Evolutionary conservation across 805 yeast species (phyloP).

Genomic region (Candida verbasci): DNA sequence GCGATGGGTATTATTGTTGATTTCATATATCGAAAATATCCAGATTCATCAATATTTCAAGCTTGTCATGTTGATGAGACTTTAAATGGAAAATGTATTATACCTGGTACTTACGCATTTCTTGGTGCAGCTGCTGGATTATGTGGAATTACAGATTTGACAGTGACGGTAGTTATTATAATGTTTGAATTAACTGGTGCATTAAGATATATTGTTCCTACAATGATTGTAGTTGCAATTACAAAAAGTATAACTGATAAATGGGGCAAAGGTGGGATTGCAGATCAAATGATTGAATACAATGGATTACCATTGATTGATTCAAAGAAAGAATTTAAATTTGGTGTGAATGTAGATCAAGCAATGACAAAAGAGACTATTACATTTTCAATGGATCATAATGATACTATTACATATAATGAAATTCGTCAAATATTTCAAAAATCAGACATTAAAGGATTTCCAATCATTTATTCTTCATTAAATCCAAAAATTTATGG

Average conservation of each 20-base stretch:
- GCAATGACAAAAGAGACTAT: slow-evolving; percentile 55
- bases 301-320: slow-evolving; percentile 85
- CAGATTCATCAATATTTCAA: slow-evolving; percentile 30
- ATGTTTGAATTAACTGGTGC: slow-evolving; percentile 98
- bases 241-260: slow-evolving; percentile 76
- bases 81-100: slow-evolving; percentile 50
- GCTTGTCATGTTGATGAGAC: slow-evolving; percentile 23
- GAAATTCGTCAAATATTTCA: slow-evolving; percentile 29
- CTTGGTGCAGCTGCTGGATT: slow-evolving; percentile 95
- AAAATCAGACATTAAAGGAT: slow-evolving; percentile 40
- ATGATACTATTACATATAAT: slow-evolving; percentile 21
- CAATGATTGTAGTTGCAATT: slow-evolving; percentile 91
- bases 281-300: slow-evolving; percentile 88
- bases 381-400: slow-evolving; percentile 33
- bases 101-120: slow-evolving; percentile 93
- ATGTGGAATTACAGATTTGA: slow-evolving; percentile 89
- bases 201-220: slow-evolving; percentile 82
- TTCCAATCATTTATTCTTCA: slow-evolving; percentile 48
- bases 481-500: slow-evolving; percentile 41
- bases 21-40: slow-evolving; percentile 22
- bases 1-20: slow-evolving; percentile 76
- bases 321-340: slow-evolving; percentile 61
- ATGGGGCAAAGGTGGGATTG: slow-evolving; percentile 82
- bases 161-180: slow-evolving; percentile 88
- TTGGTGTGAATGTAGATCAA: slow-evolving; percentile 34